A percentile compares a stretch with the other conserved stretches of the same genome.
Conservation (phyloP, 441 rosid species). For the Kokia cookei region DNA sequence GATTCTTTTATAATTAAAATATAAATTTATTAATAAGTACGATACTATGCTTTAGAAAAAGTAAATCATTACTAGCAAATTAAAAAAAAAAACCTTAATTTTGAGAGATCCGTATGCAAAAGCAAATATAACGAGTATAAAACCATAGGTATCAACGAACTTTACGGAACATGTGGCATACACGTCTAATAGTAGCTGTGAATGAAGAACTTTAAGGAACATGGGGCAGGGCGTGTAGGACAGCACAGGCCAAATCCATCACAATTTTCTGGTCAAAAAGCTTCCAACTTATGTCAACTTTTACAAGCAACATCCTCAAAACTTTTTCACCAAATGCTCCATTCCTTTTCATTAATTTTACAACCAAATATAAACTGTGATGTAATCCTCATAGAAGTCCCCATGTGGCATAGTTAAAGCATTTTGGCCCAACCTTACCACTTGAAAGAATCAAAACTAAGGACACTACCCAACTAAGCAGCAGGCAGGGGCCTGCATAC, state of each 20-base stretch:
- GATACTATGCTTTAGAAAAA: too few relatives aligned
- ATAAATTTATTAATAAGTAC: too few relatives aligned
- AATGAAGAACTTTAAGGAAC: neutral
- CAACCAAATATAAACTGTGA: neutral
- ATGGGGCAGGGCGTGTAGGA: neutral
- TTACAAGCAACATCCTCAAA: neutral
- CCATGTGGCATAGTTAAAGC: constrained; percentile 1
- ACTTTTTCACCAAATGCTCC: neutral
- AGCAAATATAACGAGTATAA: neutral
- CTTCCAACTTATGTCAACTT: neutral
- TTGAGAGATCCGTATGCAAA: neutral
- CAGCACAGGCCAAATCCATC: neutral
- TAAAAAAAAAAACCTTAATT: too few relatives aligned
- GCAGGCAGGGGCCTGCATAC: neutral
- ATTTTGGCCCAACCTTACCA: neutral
- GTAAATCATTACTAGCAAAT: too few relatives aligned
- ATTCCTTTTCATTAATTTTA: neutral
- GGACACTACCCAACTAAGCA: neutral
- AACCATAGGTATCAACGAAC: neutral
- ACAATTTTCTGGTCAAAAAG: neutral
- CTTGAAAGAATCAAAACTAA: neutral
- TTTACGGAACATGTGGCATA: neutral
- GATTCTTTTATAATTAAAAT: too few relatives aligned
- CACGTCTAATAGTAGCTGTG: neutral
- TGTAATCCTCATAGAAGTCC: neutral